Conservation (phyloP, 352 stramenopile genomes). For the Globisporangium viniferum region DNA sequence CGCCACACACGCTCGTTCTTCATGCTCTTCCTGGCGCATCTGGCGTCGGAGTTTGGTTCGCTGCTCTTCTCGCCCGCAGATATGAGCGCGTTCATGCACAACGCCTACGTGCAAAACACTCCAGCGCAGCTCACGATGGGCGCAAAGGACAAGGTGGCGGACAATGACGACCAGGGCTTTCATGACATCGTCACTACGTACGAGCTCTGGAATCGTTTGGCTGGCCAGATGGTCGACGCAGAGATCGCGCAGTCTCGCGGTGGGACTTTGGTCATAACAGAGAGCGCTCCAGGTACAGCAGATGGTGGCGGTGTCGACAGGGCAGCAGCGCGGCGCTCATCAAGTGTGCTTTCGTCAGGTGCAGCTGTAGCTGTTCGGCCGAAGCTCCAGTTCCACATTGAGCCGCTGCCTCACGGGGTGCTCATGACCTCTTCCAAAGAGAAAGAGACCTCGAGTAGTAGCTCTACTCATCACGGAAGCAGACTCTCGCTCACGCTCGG, state of each 20-base stretch:
- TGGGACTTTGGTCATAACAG: neutral
- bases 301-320: neutral
- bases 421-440: slow-evolving; percentile 23
- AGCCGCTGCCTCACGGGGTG: slow-evolving; percentile 32
- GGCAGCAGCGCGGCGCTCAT: neutral
- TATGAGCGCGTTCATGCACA: slow-evolving; percentile 57
- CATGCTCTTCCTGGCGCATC: slow-evolving; percentile 39
- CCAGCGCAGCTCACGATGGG: neutral
- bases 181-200: slow-evolving; percentile 34
- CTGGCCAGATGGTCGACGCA: slow-evolving; percentile 35
- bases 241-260: slow-evolving; percentile 40
- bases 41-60: slow-evolving; percentile 46
- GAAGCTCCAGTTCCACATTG: slow-evolving; percentile 42
- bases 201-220: slow-evolving; percentile 41
- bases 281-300: neutral
- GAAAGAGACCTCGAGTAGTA: neutral
- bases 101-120: slow-evolving; percentile 26
- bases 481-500: slow-evolving; percentile 22
- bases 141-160: neutral
- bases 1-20: slow-evolving; percentile 38
- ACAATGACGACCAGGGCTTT: slow-evolving; percentile 19
- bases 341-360: neutral
- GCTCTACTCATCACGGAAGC: neutral
- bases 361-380: slow-evolving; percentile 19
- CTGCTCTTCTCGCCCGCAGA: slow-evolving; percentile 64